phyloP scores from a whole-genome alignment of 495 filamentous ascomycete species.

The Haplographium delicatum region DNA sequence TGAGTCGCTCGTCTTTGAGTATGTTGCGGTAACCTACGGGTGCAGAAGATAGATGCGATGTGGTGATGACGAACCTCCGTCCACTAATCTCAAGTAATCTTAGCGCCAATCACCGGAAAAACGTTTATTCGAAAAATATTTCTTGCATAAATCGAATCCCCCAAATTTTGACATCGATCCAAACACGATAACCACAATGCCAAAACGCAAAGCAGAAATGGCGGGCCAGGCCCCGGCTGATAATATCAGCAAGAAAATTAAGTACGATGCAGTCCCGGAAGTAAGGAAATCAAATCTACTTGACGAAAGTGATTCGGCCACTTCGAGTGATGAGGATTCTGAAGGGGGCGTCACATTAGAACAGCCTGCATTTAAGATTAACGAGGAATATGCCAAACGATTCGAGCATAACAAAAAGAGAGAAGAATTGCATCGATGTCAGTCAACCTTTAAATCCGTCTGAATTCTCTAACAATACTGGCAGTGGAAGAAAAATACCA shows the following conservation, averaged over 20 bases:
- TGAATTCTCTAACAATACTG: conserved; percentile 7
- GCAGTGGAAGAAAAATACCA: conserved; percentile 83
- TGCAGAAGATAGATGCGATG: no score
- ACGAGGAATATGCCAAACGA: conserved; percentile 79
- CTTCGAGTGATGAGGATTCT: conserved; percentile 49
- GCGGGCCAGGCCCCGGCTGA: conserved; percentile 1
- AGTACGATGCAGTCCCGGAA: conserved; percentile 7
- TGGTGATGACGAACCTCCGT: no score
- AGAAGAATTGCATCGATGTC: conserved; percentile 78
- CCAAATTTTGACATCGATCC: no score
- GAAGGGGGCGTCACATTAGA: conserved; percentile 47
- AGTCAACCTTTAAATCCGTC: conserved; percentile 27
- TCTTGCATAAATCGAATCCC: no score
- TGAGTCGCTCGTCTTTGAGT: no score
- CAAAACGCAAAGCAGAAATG: conserved; percentile 26
- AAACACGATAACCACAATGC: conserved; percentile 24
- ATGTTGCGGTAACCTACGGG: no score
- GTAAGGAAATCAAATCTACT: conserved; percentile 13
- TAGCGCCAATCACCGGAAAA: no score
- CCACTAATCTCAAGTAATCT: no score
- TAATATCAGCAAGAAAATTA: conserved; percentile 22
- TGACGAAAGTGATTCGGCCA: conserved; percentile 33
- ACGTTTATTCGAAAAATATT: no score
- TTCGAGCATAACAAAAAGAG: conserved; percentile 97
- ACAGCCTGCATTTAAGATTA: conserved; percentile 65